Percentiles rank a stretch among this genome's conserved stretches.
phyloP scores from a whole-genome alignment of 2,329 filamentous ascomycete genomes.

The Blastomyces gilchristii region DNA sequence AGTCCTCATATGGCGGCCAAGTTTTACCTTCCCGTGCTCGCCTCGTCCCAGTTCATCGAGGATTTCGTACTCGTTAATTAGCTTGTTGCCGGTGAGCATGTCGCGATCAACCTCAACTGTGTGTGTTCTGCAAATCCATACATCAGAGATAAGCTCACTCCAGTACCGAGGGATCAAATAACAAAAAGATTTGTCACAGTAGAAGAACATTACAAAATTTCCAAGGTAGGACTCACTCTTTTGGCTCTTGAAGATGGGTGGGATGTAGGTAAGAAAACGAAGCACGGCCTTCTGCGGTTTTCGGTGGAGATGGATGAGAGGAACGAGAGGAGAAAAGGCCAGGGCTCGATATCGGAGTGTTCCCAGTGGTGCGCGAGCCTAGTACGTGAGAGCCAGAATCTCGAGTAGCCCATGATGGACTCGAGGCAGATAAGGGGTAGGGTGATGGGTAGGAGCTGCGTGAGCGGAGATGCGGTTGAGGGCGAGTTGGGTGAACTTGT shows the following conservation, averaged over 20 bases:
- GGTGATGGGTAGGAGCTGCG: conserved; percentile 37
- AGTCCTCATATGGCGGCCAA: conserved; percentile 69
- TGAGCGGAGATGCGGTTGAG: conserved; percentile 31
- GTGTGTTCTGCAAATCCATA: conserved; percentile 54
- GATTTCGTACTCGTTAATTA: conserved; percentile 96
- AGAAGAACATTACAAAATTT: not conserved
- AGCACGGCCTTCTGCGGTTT: conserved; percentile 28
- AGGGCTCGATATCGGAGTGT: conserved; percentile 39
- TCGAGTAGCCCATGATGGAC: conserved; percentile 14
- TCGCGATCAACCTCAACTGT: conserved; percentile 87
- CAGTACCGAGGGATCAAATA: conserved; percentile 1
- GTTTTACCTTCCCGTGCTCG: conserved; percentile 94
- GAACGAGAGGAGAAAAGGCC: conserved; percentile 35
- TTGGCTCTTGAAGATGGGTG: conserved; percentile 60
- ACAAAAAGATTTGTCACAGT: not conserved
- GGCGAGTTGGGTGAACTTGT: conserved; percentile 33
- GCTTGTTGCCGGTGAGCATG: conserved; percentile 77
- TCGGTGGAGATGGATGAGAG: conserved; percentile 25
- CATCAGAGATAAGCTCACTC: not conserved
- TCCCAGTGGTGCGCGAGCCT: conserved; percentile 34
- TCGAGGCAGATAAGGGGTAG: conserved; percentile 20
- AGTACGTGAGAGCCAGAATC: conserved; percentile 20
- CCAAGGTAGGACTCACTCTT: conserved; percentile 51
- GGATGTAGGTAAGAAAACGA: conserved; percentile 59
- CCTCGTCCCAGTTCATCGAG: conserved; percentile 92